Evolutionary conservation across 129 eudicot genomes (phyloP).

Genomic region (Helichrysum umbraculigerum): DNA sequence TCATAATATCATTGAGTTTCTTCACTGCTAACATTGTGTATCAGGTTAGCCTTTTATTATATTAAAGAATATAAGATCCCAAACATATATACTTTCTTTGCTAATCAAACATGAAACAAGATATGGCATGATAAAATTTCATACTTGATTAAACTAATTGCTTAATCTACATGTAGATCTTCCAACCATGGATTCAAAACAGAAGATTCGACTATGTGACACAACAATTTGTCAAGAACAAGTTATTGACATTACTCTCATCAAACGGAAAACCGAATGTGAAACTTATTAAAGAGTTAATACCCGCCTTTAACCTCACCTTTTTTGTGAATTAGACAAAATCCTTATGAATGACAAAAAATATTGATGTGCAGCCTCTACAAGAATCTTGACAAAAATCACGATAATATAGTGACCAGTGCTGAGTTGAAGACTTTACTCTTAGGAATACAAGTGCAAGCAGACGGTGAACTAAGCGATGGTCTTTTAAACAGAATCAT

Average conservation of each 20-base stretch:
- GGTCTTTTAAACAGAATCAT: slow-evolving; percentile 44
- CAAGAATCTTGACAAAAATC: slow-evolving; percentile 49
- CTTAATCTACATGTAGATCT: slow-evolving; percentile 38
- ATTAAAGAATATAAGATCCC: no score
- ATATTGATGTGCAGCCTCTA: slow-evolving; percentile 44
- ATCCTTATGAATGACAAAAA: not conserved
- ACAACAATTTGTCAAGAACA: slow-evolving; percentile 58
- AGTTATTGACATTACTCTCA: slow-evolving; percentile 43
- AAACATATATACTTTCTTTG: no score
- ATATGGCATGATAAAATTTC: not conserved
- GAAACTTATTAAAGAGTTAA: slow-evolving; percentile 50
- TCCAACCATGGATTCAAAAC: slow-evolving; percentile 68
- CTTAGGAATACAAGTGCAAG: slow-evolving; percentile 54
- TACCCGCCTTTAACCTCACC: not conserved
- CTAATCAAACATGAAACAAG: no score
- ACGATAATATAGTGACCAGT: slow-evolving; percentile 40
- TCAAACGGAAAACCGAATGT: slow-evolving; percentile 54
- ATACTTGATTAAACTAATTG: not conserved
- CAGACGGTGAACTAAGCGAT: slow-evolving; percentile 40
- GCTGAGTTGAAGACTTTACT: slow-evolving; percentile 59
- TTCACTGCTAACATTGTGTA: slow-evolving; percentile 35
- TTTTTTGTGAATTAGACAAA: not conserved
- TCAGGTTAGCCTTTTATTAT: slow-evolving; percentile 43
- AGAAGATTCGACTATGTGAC: slow-evolving; percentile 55
- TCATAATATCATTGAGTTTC: slow-evolving; percentile 45